These are phyloP conservation scores for Curvularia sp. DNA, from an alignment of 2,329 filamentous ascomycete species.

Conservation along the genomic window DNA sequence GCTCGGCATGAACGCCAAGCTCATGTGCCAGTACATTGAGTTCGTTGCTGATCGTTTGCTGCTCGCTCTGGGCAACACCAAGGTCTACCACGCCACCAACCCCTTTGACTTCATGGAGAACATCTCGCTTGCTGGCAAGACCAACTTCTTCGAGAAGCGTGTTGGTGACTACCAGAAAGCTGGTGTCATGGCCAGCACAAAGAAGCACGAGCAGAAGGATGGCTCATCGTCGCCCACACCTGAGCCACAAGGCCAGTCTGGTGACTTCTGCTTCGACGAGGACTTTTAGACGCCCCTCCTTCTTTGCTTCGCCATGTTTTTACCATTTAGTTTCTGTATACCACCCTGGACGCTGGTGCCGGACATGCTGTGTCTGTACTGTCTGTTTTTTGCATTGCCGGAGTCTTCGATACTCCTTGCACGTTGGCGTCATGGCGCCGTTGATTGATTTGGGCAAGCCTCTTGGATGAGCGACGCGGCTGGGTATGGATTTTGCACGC, in stretches of 20 bases:
- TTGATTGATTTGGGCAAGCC: constrained; percentile 3
- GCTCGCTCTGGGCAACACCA: constrained; percentile 89
- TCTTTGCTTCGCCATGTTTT: constrained; percentile 26
- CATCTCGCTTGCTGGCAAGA: constrained; percentile 98
- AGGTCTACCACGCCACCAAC: constrained; percentile 91
- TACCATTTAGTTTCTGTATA: constrained; percentile 37
- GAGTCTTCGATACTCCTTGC: constrained; percentile 41
- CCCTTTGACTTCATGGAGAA: constrained; percentile 99
- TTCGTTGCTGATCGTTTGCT: constrained; percentile 97
- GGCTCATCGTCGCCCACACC: constrained; percentile 54
- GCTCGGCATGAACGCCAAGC: constrained; percentile 93
- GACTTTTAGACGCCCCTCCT: constrained; percentile 76
- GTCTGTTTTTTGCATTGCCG: constrained; percentile 43
- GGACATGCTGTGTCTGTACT: constrained; percentile 34
- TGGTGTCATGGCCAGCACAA: constrained; percentile 93
- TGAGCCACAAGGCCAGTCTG: constrained; percentile 58
- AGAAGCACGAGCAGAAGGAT: constrained; percentile 67
- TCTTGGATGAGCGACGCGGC: constrained; percentile 25
- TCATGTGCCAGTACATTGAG: constrained; percentile 99
- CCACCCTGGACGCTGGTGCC: constrained; percentile 30
- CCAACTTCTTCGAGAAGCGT: constrained; percentile 99
- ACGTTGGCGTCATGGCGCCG: constrained; percentile 27
- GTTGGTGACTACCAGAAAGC: constrained; percentile 99
- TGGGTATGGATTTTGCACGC: constrained; percentile 15
- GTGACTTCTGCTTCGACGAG: constrained; percentile 92